phyloP scores from a whole-genome alignment of 768 basidiomycete genomes.

The Rossbeevera mucosa region DNA sequence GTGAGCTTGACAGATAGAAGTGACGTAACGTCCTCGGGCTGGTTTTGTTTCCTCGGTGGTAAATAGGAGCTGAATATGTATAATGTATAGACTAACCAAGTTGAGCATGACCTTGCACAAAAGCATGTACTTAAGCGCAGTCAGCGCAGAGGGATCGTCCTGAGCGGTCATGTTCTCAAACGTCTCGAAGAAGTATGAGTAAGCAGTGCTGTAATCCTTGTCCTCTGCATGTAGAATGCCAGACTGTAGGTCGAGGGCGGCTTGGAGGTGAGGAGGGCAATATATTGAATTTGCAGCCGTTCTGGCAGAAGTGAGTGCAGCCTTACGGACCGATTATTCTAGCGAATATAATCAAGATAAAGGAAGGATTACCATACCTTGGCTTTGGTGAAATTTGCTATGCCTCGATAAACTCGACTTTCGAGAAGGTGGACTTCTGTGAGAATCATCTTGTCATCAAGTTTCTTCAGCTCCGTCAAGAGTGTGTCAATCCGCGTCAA shows the following conservation, averaged over 20 bases:
- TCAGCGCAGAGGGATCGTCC: conserved; percentile 70
- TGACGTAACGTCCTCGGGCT: conserved; percentile 93
- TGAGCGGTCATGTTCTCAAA: conserved; percentile 85
- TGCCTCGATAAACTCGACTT: conserved; percentile 83
- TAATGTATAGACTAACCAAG: conserved; percentile 51
- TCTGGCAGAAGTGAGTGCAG: conserved; percentile 82
- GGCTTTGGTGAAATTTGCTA: conserved; percentile 84
- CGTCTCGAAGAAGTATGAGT: conserved; percentile 96
- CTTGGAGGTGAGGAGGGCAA: conserved; percentile 70
- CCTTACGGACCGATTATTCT: conserved; percentile 36
- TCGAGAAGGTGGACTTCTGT: conserved; percentile 96
- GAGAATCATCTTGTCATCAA: conserved; percentile 97
- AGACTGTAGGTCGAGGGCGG: conserved; percentile 59
- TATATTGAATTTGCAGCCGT: conserved; percentile 96
- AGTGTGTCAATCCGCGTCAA: conserved; percentile 78
- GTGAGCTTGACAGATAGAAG: conserved; percentile 86
- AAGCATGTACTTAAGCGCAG: conserved; percentile 95
- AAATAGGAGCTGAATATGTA: not conserved
- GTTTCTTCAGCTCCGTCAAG: conserved; percentile 84
- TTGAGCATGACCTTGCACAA: conserved; percentile 98
- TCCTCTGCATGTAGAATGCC: conserved; percentile 94
- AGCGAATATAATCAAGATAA: not conserved
- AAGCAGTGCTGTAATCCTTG: conserved; percentile 95
- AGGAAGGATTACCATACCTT: conserved; percentile 51
- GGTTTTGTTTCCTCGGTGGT: conserved; percentile 1